Base-by-base conservation (phyloP, 306 rosid species). In the Glycine latifolia region DNA sequence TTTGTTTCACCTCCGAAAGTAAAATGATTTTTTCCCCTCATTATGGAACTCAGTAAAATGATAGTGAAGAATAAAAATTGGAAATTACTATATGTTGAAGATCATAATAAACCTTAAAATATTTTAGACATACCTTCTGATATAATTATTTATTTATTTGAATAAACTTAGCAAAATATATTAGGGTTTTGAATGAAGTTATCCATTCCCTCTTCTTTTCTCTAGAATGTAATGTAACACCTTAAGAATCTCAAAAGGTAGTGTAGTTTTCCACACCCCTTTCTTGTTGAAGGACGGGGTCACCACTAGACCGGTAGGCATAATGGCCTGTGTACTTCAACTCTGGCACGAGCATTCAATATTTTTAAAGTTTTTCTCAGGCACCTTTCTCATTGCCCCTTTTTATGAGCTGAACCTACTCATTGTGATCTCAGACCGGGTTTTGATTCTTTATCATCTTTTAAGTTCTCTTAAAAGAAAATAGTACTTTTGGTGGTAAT, bases 361-460 rank as follows among this genome's bases (percentile, higher is more conserved):
- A 60, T n/a, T 6, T 41, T 10, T n/a, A 16, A 71, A 71, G 62
- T 41, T 50, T 59, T 43, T 6, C 8, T 60, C 4, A 16, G 12
- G 52, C 31, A 26, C 31, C 31, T 26, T 26, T 26, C 31, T 26
- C 31, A 26, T 26, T 26, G 31, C 35, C 67, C 53, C 73, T 53
- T 10, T 20, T 10, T 39, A 71, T 58, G 63, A 33, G 13, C 20
- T 16, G 62, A 53, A 39, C 67, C 65, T 59, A 20, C 44, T 77
- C 41, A 70, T 16, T 26, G 58, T 20, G 55, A 61, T 46, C 67
- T 68, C 49, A 4, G 20, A 69, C 75, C 44, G 10, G 48, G 70
- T 79, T 69, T 73, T 58, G 16, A 60, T 65, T 37, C 71, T 37
- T 37, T n/a, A 68, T 74, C 60, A 17, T 53, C 47, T 41, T 41